Conservation (phyloP, 257 asterid genomes). For the Nicotiana tabacum region DNA sequence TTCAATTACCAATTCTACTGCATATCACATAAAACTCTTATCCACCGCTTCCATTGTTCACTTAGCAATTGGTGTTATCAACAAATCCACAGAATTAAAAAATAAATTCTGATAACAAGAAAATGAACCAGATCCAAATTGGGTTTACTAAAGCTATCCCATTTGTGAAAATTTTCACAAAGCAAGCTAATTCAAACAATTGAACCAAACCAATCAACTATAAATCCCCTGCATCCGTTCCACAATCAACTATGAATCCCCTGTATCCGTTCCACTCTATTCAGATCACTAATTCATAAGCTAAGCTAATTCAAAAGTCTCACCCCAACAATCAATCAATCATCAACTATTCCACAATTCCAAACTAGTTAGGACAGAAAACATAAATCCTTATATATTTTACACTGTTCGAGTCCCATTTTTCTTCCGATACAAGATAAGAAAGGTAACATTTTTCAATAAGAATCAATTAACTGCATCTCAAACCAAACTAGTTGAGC, state of each 20-base stretch:
- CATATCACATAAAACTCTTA: not conserved
- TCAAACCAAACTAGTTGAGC: conserved; percentile 2
- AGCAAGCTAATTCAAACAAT: not conserved
- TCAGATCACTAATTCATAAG: not conserved
- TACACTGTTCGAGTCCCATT: not conserved
- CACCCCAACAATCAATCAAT: not conserved
- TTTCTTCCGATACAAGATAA: not conserved
- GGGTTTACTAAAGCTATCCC: not conserved
- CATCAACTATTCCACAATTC: not conserved
- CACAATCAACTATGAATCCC: not conserved
- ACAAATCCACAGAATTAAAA: not conserved
- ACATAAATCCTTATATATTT: too few relatives aligned
- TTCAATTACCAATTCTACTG: too few relatives aligned
- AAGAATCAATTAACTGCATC: conserved; percentile 6
- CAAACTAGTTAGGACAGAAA: too few relatives aligned
- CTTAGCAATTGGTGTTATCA: not conserved
- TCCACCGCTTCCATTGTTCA: not conserved
- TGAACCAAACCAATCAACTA: not conserved
- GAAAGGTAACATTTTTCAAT: not conserved
- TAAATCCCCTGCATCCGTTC: not conserved
- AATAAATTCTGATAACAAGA: not conserved
- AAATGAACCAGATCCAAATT: not conserved
- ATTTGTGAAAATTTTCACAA: not conserved
- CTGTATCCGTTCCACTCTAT: not conserved
- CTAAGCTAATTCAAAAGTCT: not conserved